A percentile compares a stretch with the other conserved stretches of the same genome.
These are phyloP conservation scores for Alternaria atra DNA, from an alignment of 2,329 filamentous ascomycete genomes.

Conservation along the genomic window DNA sequence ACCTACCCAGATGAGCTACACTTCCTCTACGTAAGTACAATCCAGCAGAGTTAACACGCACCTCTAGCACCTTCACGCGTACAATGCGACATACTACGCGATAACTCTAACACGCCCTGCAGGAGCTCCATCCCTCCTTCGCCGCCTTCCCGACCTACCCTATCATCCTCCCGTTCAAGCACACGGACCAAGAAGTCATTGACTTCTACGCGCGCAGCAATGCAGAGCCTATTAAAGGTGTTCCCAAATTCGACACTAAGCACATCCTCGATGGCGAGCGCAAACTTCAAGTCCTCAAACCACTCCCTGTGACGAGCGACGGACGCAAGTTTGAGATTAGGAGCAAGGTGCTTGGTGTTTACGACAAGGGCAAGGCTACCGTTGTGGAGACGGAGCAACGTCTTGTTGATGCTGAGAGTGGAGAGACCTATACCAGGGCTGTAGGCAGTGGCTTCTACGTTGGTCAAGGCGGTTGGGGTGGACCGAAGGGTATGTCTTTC, in stretches of 20 bases:
- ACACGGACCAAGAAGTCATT: conserved; percentile 76
- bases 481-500: conserved; percentile 74
- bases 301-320: conserved; percentile 74
- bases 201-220: conserved; percentile 82
- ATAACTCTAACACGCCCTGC: conserved; percentile 12
- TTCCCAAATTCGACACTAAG: conserved; percentile 77
- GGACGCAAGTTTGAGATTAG: conserved; percentile 79
- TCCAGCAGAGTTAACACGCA: neutral
- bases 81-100: neutral
- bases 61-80: neutral
- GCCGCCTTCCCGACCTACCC: conserved; percentile 89
- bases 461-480: conserved; percentile 84
- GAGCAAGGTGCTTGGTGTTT: conserved; percentile 82
- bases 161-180: conserved; percentile 84
- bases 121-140: conserved; percentile 90
- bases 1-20: conserved; percentile 84
- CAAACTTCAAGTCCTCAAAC: conserved; percentile 78
- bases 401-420: conserved; percentile 74
- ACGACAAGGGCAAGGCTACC: conserved; percentile 86
- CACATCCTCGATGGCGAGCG: conserved; percentile 87
- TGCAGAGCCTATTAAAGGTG: conserved; percentile 73
- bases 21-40: conserved; percentile 80
- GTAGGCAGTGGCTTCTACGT: conserved; percentile 80
- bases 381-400: conserved; percentile 82
- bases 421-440: conserved; percentile 75